Base-by-base conservation (phyloP, 1,284 basidiomycete genomes). In the Ceratobasidium sp. region DNA sequence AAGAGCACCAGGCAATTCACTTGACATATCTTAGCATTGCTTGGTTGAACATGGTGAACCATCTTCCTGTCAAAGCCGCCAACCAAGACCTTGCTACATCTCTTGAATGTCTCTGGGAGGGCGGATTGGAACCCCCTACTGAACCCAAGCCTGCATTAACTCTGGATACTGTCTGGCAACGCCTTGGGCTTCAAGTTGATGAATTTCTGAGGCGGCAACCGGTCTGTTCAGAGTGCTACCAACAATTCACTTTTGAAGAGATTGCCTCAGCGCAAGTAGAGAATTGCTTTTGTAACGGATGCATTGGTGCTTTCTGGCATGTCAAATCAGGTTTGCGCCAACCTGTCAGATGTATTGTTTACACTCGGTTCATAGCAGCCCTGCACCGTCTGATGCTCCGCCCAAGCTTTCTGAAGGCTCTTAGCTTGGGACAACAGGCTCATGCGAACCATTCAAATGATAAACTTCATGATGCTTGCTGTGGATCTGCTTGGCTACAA, bases 401-500 rank as follows among this genome's bases (percentile, higher is more conserved):
- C 17, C 58, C 33, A 5, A 37, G 35, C 33, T 60, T 60, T 37
- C 31, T 60, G 5, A 26, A 35, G 17, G 11, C 31, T 8, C 23
- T 60, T 10, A 10, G 13, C 17, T 17, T 37, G 7, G 58, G 58
- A 8, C 58, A 33, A 7, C 31, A 60, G 17, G 33, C 33, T 1
- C 58, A 60, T 37, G 58, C 17, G 3, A 35, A 33, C 15, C 58
- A 60, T 35, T 3, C 20, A 13, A 23, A 33, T 15, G 33, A 10
- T 31, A 31, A 33, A 49, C 31, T 51, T 33, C 47, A 51, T 17
- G 47, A 67, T 35, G 31, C 49, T 33, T 67, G 47, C 28, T 20
- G 42, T 67, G 65, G 65, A 28, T 47, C 47, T 17, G 65, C 42
- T n/a, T 67, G 65, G 65, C 28, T 17, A 31, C 11, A n/a, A 7